Conservation (phyloP, 1,139 yeast species). For the Lodderomyces beijingensis region DNA sequence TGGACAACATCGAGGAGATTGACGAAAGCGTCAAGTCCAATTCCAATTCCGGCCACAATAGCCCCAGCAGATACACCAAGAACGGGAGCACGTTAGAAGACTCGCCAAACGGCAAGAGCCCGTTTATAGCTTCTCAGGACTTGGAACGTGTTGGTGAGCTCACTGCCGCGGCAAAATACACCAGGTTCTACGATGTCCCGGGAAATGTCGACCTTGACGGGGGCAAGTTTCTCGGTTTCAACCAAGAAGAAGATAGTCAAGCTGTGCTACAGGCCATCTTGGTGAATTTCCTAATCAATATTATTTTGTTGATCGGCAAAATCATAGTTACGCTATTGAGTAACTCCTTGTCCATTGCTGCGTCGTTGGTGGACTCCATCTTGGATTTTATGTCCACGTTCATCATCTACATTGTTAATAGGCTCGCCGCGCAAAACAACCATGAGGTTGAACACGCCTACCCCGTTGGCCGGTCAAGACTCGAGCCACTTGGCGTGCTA, state of each 20-base stretch:
- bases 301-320: constrained; percentile 59
- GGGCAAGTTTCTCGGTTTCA: constrained; percentile 16
- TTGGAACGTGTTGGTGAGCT: neutral
- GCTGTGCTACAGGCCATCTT: constrained; percentile 58
- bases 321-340: constrained; percentile 58
- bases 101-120: neutral
- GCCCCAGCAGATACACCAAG: neutral
- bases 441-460: constrained; percentile 45
- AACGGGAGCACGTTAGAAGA: neutral
- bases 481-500: constrained; percentile 76
- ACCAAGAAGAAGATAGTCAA: constrained; percentile 37
- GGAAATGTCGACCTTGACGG: constrained; percentile 50
- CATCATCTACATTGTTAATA: constrained; percentile 63
- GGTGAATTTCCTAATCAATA: constrained; percentile 60
- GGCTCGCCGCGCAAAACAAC: constrained; percentile 52
- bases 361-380: constrained; percentile 73
- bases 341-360: constrained; percentile 68
- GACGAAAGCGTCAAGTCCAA: constrained; percentile 16
- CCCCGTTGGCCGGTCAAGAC: constrained; percentile 69
- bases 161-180: constrained; percentile 17
- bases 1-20: constrained; percentile 23
- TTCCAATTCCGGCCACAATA: constrained; percentile 1
- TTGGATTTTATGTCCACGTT: constrained; percentile 72
- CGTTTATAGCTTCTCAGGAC: neutral
- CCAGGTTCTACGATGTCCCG: constrained; percentile 47